Conservation (phyloP, 371 early-diverging fungal species). For the Mortierella sp. region DNA sequence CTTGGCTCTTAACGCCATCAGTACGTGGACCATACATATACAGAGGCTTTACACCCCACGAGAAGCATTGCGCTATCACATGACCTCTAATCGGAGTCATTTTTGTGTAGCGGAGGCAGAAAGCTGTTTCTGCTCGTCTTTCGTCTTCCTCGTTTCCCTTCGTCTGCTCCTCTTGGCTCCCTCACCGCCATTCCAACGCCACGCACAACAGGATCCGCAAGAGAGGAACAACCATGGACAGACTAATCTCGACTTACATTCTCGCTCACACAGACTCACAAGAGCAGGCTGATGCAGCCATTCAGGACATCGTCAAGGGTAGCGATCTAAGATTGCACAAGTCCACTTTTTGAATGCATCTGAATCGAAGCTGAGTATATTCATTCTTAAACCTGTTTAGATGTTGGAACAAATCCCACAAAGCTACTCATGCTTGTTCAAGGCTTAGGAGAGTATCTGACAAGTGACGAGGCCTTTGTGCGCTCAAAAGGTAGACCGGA, state of each 20-base stretch:
- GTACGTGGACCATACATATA: too few species aligned
- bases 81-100: too few species aligned
- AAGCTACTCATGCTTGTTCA: slow-evolving; percentile 78
- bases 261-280: slow-evolving; percentile 54
- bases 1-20: too few species aligned
- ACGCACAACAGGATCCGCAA: neutral
- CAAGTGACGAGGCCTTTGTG: slow-evolving; percentile 82
- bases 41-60: too few species aligned
- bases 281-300: slow-evolving; percentile 55
- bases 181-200: neutral
- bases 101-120: too few species aligned
- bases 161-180: neutral
- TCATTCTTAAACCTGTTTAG: slow-evolving; percentile 8
- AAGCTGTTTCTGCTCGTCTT: too few species aligned
- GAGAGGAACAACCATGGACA: slow-evolving; percentile 36
- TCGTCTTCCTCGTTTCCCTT: slow-evolving; percentile 2
- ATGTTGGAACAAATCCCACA: slow-evolving; percentile 49
- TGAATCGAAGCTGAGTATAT: neutral
- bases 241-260: slow-evolving; percentile 55
- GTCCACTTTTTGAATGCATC: neutral
- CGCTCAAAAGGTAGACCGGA: slow-evolving; percentile 81
- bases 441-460: slow-evolving; percentile 81
- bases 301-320: slow-evolving; percentile 54
- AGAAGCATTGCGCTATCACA: too few species aligned
- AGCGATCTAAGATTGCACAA: neutral